Evolutionary conservation across 805 yeast genomes (phyloP).

Genomic region (Lachancea lanzarotensis): DNA sequence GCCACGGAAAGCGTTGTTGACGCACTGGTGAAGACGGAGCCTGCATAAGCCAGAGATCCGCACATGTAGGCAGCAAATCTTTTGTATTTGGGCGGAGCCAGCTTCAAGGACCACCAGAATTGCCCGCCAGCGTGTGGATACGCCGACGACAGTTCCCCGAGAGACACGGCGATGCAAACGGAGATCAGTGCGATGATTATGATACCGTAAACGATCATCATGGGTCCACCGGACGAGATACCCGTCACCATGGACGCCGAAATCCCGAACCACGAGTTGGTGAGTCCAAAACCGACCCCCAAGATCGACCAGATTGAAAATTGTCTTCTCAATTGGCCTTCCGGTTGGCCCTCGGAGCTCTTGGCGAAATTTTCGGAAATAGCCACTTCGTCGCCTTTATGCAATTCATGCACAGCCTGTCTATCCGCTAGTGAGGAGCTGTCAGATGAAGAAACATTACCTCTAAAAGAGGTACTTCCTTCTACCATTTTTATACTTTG

Average conservation of each 20-base stretch:
- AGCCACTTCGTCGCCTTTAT: constrained; percentile 5
- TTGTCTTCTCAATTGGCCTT: constrained; percentile 33
- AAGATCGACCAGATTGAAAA: constrained; percentile 45
- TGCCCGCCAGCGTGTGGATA: constrained; percentile 63
- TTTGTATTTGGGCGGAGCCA: constrained; percentile 42
- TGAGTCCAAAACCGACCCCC: constrained; percentile 57
- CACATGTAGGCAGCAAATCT: constrained; percentile 50
- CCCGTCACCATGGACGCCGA: constrained; percentile 55
- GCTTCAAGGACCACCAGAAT: constrained; percentile 51
- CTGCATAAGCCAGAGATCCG: constrained; percentile 61
- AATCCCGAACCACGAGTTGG: constrained; percentile 61
- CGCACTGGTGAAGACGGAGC: constrained; percentile 58
- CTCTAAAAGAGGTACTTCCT: constrained; percentile 1
- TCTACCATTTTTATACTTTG: background rate
- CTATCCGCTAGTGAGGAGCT: background rate
- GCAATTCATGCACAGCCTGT: constrained; percentile 1
- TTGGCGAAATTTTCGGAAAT: background rate
- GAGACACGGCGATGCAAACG: constrained; percentile 42
- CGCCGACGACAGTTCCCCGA: constrained; percentile 51
- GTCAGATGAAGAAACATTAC: background rate
- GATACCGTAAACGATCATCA: constrained; percentile 54
- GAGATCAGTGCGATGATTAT: constrained; percentile 47
- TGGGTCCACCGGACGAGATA: constrained; percentile 54
- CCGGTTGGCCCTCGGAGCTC: constrained; percentile 14
- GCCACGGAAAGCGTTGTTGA: constrained; percentile 56